Percentiles rank a stretch among this genome's conserved stretches.
phyloP scores from a whole-genome alignment of 1,139 yeast genomes.

The Nadsonia starkeyi-henricii region DNA sequence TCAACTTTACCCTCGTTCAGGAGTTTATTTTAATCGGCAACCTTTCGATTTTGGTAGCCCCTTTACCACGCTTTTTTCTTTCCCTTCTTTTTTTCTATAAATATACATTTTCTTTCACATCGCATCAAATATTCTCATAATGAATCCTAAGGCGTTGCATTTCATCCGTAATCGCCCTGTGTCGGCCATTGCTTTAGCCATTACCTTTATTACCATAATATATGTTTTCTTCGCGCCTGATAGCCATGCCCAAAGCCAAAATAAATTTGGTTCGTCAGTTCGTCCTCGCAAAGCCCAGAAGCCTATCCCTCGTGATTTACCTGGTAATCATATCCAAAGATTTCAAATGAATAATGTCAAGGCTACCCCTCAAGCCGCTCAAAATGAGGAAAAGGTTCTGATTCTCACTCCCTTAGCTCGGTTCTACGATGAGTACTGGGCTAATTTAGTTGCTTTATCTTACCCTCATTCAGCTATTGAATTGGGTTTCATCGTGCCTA shows the following conservation, averaged over 20 bases:
- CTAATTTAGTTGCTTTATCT: slow-evolving; percentile 52
- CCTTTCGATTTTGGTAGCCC: no score
- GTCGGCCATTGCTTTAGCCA: not conserved
- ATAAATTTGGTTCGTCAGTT: not conserved
- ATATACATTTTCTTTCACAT: no score
- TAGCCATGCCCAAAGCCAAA: not conserved
- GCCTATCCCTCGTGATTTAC: slow-evolving; percentile 41
- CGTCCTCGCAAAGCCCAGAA: slow-evolving; percentile 3
- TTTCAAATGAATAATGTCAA: slow-evolving; percentile 69
- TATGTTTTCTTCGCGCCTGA: not conserved
- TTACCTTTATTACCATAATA: not conserved
- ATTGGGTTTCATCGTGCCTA: slow-evolving; percentile 82
- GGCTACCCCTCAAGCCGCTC: slow-evolving; percentile 53
- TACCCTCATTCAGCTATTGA: slow-evolving; percentile 81
- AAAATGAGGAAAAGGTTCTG: slow-evolving; percentile 68
- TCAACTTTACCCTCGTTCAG: no score
- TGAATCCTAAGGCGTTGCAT: not conserved
- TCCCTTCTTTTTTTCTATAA: no score
- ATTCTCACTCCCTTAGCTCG: slow-evolving; percentile 79
- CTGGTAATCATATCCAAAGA: slow-evolving; percentile 71
- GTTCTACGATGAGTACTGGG: slow-evolving; percentile 80
- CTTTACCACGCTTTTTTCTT: no score
- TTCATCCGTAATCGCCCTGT: not conserved
- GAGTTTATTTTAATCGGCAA: no score
- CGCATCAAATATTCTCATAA: not conserved